phyloP scores from a whole-genome alignment of 805 yeast genomes.

The Dipodascopsis tothii region DNA sequence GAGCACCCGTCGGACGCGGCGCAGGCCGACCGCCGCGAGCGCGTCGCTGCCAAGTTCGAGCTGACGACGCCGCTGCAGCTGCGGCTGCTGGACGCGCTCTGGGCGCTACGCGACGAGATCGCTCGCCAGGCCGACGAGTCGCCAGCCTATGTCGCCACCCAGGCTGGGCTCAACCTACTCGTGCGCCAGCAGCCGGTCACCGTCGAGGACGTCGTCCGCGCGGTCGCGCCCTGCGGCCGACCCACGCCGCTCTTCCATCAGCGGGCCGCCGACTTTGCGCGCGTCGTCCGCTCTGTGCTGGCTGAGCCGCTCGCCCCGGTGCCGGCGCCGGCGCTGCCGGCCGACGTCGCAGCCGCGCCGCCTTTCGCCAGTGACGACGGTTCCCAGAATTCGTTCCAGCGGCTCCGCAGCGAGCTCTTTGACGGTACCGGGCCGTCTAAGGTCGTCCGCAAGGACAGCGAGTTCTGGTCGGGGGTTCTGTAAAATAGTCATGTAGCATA shows the following conservation, averaged over 20 bases:
- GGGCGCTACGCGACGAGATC: not conserved
- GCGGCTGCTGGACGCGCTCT: not conserved
- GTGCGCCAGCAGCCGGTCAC: not conserved
- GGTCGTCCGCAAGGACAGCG: no score
- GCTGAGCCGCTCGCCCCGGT: not conserved
- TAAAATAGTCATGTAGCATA: no score
- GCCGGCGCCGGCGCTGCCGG: no score
- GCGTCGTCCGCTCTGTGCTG: not conserved
- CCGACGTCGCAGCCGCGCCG: no score
- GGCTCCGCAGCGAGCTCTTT: no score
- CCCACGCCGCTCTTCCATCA: not conserved
- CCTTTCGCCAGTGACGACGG: no score
- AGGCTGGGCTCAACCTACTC: not conserved
- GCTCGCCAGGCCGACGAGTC: not conserved
- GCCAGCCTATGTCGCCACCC: not conserved
- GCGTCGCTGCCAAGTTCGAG: slow-evolving; percentile 45
- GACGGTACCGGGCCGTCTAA: no score
- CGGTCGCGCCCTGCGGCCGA: not conserved
- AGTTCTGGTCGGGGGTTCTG: no score
- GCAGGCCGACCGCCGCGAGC: slow-evolving; percentile 70
- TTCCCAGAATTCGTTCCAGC: no score
- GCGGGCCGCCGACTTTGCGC: not conserved
- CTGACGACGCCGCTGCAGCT: not conserved
- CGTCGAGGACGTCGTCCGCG: not conserved
- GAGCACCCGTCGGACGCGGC: slow-evolving; percentile 57